Base-by-base conservation (phyloP, 495 filamentous ascomycete species). In the Penicillium bovifimosum region DNA sequence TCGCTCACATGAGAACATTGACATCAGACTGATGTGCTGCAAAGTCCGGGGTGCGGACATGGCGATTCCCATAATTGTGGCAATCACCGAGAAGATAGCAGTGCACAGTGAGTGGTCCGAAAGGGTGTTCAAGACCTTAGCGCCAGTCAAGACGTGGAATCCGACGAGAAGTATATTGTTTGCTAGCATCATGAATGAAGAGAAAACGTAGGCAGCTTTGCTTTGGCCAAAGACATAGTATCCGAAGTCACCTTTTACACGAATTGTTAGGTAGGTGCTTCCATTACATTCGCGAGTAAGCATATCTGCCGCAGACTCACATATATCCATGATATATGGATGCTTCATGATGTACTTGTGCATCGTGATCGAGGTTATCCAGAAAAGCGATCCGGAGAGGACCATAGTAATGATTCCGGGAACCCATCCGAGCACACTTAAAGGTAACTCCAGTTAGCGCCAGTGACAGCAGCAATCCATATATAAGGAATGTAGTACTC, bases 261-360 rank as follows among this genome's bases (percentile, higher is more conserved):
- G 2, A 18, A 14, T 6, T 5, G 40, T 43, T 31, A 31, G n/a
- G n/a, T n/a, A n/a, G n/a, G n/a, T n/a, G n/a, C n/a, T n/a, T n/a
- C n/a, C n/a, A n/a, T n/a, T n/a, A n/a, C n/a, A n/a, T n/a, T n/a
- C n/a, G n/a, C n/a, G n/a, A n/a, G n/a, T n/a, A n/a, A n/a, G n/a
- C n/a, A n/a, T n/a, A n/a, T n/a, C n/a, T 13, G 18, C 7, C 42
- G 16, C 16, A 16, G 24, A 59, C 63, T 59, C 53, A 74, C 73
- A 76, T 44, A 76, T 75, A 54, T 76, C 66, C 29, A 55, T 70
- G 48, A 76, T 76, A 24, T 76, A 68, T 9, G 73, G 73, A 32
- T 76, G 32, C 36, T 75, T 74, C 73, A 76, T 75, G 51, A 76
- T 74, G 41, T 58, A 76, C 50, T 70, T 69, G 59, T 71, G 68